Evolutionary conservation across 1,284 basidiomycete genomes (phyloP), one percentile per base, ranked within the genome.

Genomic region (Hemileia vastatrix): DNA sequence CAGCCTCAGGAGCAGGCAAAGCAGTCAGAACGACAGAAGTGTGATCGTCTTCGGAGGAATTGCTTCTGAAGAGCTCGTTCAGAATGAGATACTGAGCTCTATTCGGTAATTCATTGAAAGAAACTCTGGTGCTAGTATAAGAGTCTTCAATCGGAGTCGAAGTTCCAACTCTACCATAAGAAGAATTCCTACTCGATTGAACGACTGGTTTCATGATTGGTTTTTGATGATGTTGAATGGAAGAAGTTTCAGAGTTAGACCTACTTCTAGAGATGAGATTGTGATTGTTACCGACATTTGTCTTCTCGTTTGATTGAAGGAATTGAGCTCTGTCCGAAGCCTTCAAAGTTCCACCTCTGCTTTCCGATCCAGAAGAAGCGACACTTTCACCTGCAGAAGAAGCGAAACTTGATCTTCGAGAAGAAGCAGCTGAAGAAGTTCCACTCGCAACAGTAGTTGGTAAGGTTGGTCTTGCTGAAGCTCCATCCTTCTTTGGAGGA

Each of bases 21-120:
- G 71, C 71, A 1, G 73, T 75, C 21, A 75, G 63, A 40, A 75
- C 70, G 40, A 75, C 73, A 6, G 71, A 68, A 11, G 73, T 74
- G 18, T 56, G 19, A 27, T 56, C 54, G 36, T 21, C 8, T 6
- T 21, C 19, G 11, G 9, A 6, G n/a, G 58, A 60, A 23, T 60
- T 21, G 15, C 52, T 53, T n/a, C n/a, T n/a, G n/a, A n/a, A n/a
- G n/a, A n/a, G n/a, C n/a, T n/a, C n/a, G n/a, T n/a, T n/a, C n/a
- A n/a, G n/a, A n/a, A n/a, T n/a, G n/a, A n/a, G n/a, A n/a, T n/a
- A n/a, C n/a, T n/a, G n/a, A n/a, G n/a, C n/a, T n/a, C n/a, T n/a
- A n/a, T n/a, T n/a, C n/a, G n/a, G n/a, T n/a, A n/a, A n/a, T n/a
- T n/a, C n/a, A n/a, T n/a, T n/a, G n/a, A n/a, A n/a, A n/a, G n/a